Base-by-base conservation (phyloP, 768 basidiomycete genomes). In the Hemileccinum impolitum region DNA sequence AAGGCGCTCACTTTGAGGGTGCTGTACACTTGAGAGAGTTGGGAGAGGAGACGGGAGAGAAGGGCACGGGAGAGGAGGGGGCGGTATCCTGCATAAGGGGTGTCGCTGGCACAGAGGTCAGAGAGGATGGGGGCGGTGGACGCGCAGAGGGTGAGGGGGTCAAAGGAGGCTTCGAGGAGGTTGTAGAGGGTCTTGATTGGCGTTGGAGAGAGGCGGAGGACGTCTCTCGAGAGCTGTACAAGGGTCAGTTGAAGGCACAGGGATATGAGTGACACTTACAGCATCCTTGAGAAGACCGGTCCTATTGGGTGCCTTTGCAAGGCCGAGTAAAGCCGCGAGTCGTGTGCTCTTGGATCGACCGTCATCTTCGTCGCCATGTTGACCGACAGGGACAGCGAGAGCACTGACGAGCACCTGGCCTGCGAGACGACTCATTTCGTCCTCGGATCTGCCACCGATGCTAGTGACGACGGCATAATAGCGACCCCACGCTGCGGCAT, bases 401-500 rank as follows among this genome's bases (percentile, higher is more conserved):
- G 95, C 88, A 56, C 85, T 88, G 55, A 97, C 82, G 51, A 98
- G 82, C 17, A 96, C 95, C 67, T 94, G 90, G 1, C 88, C 90
- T 0, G 94, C 90, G 35, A 95, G 77, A 54, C 86, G 78, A 51
- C 82, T 75, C 61, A 88, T 70, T 61, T 92, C 91, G 56, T 89
- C 87, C n/a, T 84, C 80, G 0, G 80, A 74, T 65, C 84, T 85
- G 17, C 84, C 87, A 17, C 86, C 85, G 34, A 87, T 83, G 53
- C 75, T 80, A 10, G 80, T 83, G 41, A 87, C 79, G 45, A 90
- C 73, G 53, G 80, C 77, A 61, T 86, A 84, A 66, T 94, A 96
- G 48, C 85, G 78, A 39, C 87, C 83, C 94, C 94, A 97, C 0
- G 95, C 93, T 15, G 95, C 93, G 42, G 95, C 94, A 65, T 98